phyloP scores from a whole-genome alignment of 495 filamentous ascomycete genomes.

The Lasiosphaeria miniovina region DNA sequence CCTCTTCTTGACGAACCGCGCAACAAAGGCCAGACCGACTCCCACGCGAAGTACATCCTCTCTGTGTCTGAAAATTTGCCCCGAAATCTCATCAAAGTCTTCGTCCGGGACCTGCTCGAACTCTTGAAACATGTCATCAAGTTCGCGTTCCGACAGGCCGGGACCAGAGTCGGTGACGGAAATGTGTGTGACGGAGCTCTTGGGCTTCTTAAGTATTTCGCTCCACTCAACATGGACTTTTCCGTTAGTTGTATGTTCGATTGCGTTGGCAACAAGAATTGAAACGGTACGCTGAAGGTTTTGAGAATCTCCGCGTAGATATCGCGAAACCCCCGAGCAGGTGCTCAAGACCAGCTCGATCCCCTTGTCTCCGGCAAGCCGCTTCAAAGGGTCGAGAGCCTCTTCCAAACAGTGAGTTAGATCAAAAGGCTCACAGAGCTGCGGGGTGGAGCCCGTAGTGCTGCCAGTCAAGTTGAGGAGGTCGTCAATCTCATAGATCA shows the following conservation, averaged over 20 bases:
- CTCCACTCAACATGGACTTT: slow-evolving; percentile 63
- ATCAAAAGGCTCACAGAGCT: slow-evolving; percentile 71
- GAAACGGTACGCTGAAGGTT: slow-evolving; percentile 68
- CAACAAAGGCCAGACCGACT: slow-evolving; percentile 22
- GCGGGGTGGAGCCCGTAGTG: slow-evolving; percentile 66
- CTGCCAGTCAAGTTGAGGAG: slow-evolving; percentile 78
- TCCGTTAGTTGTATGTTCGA: slow-evolving; percentile 66
- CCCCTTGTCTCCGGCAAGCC: slow-evolving; percentile 66
- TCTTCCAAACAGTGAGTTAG: slow-evolving; percentile 62
- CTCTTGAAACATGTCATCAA: slow-evolving; percentile 72
- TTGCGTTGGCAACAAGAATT: slow-evolving; percentile 73
- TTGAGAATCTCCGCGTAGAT: slow-evolving; percentile 68
- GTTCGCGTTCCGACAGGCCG: slow-evolving; percentile 62
- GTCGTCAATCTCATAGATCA: slow-evolving; percentile 91
- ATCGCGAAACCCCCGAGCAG: slow-evolving; percentile 55
- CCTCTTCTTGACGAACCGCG: slow-evolving; percentile 25
- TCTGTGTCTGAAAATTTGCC: slow-evolving; percentile 1
- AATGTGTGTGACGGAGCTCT: slow-evolving; percentile 58
- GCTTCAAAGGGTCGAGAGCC: slow-evolving; percentile 60
- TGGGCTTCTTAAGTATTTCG: slow-evolving; percentile 25
- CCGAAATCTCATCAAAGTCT: slow-evolving; percentile 47
- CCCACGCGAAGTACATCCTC: slow-evolving; percentile 21
- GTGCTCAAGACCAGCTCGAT: slow-evolving; percentile 58
- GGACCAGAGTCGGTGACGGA: slow-evolving; percentile 67
- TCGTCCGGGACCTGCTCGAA: slow-evolving; percentile 70